Conservation (phyloP, 306 rosid genomes). For the Ziziphus jujuba region DNA sequence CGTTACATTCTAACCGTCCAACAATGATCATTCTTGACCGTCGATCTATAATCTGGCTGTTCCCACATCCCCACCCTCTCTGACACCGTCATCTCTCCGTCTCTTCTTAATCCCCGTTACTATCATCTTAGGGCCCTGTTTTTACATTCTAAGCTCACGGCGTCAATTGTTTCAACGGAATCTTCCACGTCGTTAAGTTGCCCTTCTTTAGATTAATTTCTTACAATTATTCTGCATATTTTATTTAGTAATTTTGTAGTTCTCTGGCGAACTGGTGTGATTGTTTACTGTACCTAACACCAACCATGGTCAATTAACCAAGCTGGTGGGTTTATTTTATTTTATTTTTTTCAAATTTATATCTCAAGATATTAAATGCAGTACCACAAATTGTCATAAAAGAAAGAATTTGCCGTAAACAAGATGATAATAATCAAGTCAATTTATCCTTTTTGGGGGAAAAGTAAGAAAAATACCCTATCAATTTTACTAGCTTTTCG, state of each 20-base stretch:
- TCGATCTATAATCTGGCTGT: slow-evolving; percentile 46
- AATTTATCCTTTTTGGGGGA: too few relatives aligned
- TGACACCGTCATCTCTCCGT: slow-evolving; percentile 40
- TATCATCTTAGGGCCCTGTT: too few relatives aligned
- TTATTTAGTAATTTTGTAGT: not conserved
- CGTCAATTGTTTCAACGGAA: slow-evolving; percentile 41
- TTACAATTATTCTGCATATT: not conserved
- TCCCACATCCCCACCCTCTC: slow-evolving; percentile 3
- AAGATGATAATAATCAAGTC: not conserved
- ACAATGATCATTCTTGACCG: slow-evolving; percentile 33
- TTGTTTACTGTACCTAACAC: not conserved
- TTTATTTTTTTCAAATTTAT: not conserved
- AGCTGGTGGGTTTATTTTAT: slow-evolving; percentile 1
- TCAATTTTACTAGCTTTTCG: too few relatives aligned
- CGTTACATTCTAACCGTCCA: slow-evolving; percentile 48
- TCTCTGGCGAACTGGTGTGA: slow-evolving; percentile 30
- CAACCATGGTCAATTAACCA: slow-evolving; percentile 42
- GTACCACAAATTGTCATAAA: too few relatives aligned
- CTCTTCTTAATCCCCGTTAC: slow-evolving; percentile 40
- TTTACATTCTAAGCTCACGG: slow-evolving; percentile 18
- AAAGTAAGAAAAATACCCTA: too few relatives aligned
- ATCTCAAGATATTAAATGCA: not conserved
- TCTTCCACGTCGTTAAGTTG: slow-evolving; percentile 34
- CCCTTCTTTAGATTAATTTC: slow-evolving; percentile 1
- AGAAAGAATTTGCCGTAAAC: not conserved